These are phyloP conservation scores for Trichophaea hybrida DNA, from an alignment of 2,329 filamentous ascomycete species.

Conservation along the genomic window DNA sequence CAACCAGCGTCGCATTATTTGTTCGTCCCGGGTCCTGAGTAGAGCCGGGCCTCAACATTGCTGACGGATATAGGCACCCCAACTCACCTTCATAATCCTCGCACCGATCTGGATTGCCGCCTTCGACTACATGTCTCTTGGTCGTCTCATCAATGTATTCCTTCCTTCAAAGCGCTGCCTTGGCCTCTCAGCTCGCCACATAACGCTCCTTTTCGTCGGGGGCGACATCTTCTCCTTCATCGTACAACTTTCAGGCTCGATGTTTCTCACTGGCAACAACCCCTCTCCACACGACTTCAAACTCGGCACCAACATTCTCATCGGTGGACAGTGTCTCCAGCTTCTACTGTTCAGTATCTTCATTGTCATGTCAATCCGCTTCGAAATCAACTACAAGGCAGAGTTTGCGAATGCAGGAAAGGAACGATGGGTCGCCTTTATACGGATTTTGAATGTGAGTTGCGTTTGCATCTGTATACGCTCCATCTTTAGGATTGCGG, in stretches of 20 bases:
- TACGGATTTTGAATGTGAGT: constrained; percentile 34
- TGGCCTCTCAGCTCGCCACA: constrained; percentile 32
- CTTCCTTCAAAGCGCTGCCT: constrained; percentile 33
- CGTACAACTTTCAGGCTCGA: constrained; percentile 37
- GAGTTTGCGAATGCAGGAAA: background rate
- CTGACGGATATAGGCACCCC: constrained; percentile 27
- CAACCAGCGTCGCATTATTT: constrained; percentile 30
- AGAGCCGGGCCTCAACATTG: background rate
- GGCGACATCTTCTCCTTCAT: constrained; percentile 41
- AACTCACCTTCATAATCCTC: constrained; percentile 35
- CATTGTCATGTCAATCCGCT: constrained; percentile 35
- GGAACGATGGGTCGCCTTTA: constrained; percentile 11
- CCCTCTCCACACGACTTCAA: constrained; percentile 4
- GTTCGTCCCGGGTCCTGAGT: background rate
- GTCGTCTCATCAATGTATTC: constrained; percentile 31
- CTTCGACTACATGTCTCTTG: constrained; percentile 39
- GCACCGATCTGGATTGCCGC: constrained; percentile 38
- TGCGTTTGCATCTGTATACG: constrained; percentile 37
- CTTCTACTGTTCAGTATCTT: constrained; percentile 45
- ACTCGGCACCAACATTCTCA: constrained; percentile 39
- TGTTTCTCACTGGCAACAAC: constrained; percentile 28
- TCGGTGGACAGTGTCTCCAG: constrained; percentile 43
- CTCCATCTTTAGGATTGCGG: constrained; percentile 36
- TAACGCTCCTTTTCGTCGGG: constrained; percentile 41
- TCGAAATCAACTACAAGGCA: constrained; percentile 33